Evolutionary conservation across 176 grass and related monocot species (phyloP), one percentile per base, ranked within the genome.

Genomic region (Bromus sterilis): DNA sequence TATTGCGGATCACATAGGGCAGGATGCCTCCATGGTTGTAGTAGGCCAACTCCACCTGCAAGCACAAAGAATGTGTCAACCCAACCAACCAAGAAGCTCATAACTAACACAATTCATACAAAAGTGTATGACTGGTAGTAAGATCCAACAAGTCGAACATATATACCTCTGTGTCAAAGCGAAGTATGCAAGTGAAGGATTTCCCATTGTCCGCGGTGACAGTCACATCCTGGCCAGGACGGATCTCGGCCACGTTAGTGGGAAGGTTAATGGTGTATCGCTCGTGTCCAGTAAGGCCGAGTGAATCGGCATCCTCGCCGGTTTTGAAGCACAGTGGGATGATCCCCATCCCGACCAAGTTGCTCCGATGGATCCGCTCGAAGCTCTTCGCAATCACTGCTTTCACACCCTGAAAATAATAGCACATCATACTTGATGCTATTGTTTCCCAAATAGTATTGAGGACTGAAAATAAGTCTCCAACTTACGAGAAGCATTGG

Each of bases 341-440:
- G 29, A 98, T 98, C 70, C 96, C 93, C 96, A 98, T 98, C 6
- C 96, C 96, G 29, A 95, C 96, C 85, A 98, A 88, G 76, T 98
- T 98, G 78, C 96, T 98, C 71, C 96, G 80, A 66, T 98, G 96
- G 74, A 98, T 98, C 63, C 96, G 94, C 92, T 98, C 96, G 4
- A 98, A 98, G 57, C 96, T 98, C 90, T 98, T 98, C 8, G 93
- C 73, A 65, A 98, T 93, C 58, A 95, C 96, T 21, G 93, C 96
- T 92, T 93, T 98, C 26, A 98, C 93, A 79, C 96, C 96, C 96
- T 98, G 88, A 72, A 72, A 79, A 83, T 49, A 49, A 83, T 9
- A 77, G 16, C 28, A 40, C 8, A 81, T 9, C 44, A 49, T 6
- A 44, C 18, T n/a, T 7, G n/a, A 66, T 80, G 11, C 21, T 42